These are phyloP conservation scores for Suillus discolor DNA, from an alignment of 768 basidiomycete species.

Conservation along the genomic window DNA sequence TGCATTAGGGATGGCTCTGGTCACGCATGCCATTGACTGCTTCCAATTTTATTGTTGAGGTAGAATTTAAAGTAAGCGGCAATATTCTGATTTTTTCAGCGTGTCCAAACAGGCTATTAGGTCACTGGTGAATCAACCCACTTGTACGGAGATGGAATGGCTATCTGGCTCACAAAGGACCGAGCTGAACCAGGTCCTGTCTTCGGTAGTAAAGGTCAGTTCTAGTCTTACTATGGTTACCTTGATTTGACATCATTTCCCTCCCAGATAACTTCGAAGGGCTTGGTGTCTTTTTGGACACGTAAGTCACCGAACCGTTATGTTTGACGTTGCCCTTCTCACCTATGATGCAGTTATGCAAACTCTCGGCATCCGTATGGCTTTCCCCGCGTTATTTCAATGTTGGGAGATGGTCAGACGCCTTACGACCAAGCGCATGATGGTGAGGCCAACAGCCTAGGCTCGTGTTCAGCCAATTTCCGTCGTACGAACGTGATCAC, in stretches of 20 bases:
- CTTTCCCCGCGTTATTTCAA: constrained; percentile 86
- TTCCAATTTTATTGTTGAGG: constrained; percentile 81
- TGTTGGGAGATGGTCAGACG: constrained; percentile 89
- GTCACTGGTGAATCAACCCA: constrained; percentile 73
- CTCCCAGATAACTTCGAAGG: constrained; percentile 83
- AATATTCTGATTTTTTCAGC: not conserved
- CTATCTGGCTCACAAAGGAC: constrained; percentile 88
- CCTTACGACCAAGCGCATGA: constrained; percentile 81
- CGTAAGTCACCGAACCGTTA: constrained; percentile 50
- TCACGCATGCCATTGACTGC: constrained; percentile 84
- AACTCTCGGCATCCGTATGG: constrained; percentile 80
- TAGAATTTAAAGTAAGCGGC: constrained; percentile 83
- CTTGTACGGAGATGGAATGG: constrained; percentile 89
- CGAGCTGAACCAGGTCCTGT: constrained; percentile 86
- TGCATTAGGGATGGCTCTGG: constrained; percentile 90
- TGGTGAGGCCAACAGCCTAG: constrained; percentile 75
- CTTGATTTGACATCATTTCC: constrained; percentile 1
- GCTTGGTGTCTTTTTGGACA: constrained; percentile 91
- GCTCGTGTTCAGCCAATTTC: constrained; percentile 88
- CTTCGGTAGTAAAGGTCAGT: constrained; percentile 83
- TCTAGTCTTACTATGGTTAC: not conserved
- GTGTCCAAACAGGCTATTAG: constrained; percentile 37
- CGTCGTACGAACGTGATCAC: constrained; percentile 87
- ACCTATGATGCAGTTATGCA: constrained; percentile 54
- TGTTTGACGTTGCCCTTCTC: not conserved